Evolutionary conservation across 2,329 filamentous ascomycete species (phyloP).

Genomic region (Scedosporium boydii): DNA sequence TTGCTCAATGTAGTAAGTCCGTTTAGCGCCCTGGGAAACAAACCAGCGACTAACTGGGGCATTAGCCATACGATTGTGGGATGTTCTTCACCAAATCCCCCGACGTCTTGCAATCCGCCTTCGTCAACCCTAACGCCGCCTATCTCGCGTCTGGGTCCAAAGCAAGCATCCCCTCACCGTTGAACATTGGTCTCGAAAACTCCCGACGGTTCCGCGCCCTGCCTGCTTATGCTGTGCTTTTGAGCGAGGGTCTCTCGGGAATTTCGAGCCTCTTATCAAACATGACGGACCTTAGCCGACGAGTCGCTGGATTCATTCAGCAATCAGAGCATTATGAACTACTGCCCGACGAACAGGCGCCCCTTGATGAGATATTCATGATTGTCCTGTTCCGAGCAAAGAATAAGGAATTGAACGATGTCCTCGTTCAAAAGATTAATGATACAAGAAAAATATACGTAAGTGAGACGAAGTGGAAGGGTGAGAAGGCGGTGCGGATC

Average conservation of each 20-base stretch:
- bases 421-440: slow-evolving; percentile 66
- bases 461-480: slow-evolving; percentile 71
- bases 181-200: slow-evolving; percentile 85
- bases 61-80: slow-evolving; percentile 77
- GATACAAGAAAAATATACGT: slow-evolving; percentile 67
- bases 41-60: background rate
- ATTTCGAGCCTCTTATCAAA: slow-evolving; percentile 59
- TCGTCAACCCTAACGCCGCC: slow-evolving; percentile 75
- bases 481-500: slow-evolving; percentile 65
- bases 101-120: slow-evolving; percentile 50
- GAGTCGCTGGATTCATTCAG: slow-evolving; percentile 54
- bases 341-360: slow-evolving; percentile 42
- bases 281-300: slow-evolving; percentile 63
- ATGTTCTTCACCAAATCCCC: slow-evolving; percentile 69
- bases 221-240: slow-evolving; percentile 75
- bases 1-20: slow-evolving; percentile 70
- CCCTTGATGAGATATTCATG: slow-evolving; percentile 45
- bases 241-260: slow-evolving; percentile 63
- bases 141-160: slow-evolving; percentile 50
- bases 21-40: background rate
- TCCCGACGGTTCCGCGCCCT: slow-evolving; percentile 83
- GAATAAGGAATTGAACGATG: slow-evolving; percentile 49
- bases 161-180: slow-evolving; percentile 58
- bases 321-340: slow-evolving; percentile 55
- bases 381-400: slow-evolving; percentile 70